Percentiles rank a stretch among this genome's conserved stretches.
These are phyloP conservation scores for Verticillium zaregamsianum DNA, from an alignment of 2,329 filamentous ascomycete genomes.

Conservation along the genomic window DNA sequence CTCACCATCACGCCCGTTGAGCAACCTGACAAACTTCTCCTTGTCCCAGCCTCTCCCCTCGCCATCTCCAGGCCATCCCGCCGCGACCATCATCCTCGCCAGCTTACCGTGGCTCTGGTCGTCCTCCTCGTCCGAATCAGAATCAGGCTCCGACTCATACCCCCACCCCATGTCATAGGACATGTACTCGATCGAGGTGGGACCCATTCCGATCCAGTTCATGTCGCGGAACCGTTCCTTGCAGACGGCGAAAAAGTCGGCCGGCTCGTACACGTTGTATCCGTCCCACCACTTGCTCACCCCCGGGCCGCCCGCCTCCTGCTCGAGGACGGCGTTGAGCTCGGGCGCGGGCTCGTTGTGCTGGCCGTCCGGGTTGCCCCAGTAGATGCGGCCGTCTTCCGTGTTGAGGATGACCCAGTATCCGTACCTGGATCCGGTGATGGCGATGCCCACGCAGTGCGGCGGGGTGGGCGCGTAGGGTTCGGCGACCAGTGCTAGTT, in stretches of 20 bases:
- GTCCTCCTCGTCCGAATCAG: slow-evolving; percentile 5
- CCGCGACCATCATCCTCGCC: slow-evolving; percentile 2
- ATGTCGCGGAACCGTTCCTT: slow-evolving; percentile 3
- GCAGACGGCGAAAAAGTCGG: slow-evolving; percentile 3
- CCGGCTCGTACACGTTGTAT: slow-evolving; percentile 3
- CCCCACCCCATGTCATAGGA: slow-evolving; percentile 4
- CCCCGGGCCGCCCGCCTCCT: neutral
- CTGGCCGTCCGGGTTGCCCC: slow-evolving; percentile 4
- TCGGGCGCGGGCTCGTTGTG: slow-evolving; percentile 1
- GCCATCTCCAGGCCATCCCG: slow-evolving; percentile 6
- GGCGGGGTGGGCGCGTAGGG: neutral
- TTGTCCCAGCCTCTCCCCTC: slow-evolving; percentile 3
- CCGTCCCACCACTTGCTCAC: slow-evolving; percentile 1
- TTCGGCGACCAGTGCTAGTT: neutral
- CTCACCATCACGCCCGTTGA: neutral
- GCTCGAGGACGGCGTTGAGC: neutral
- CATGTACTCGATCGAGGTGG: neutral
- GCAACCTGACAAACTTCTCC: neutral
- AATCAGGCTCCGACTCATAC: slow-evolving; percentile 2
- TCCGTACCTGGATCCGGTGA: neutral
- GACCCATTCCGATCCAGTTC: slow-evolving; percentile 1
- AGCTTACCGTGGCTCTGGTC: neutral
- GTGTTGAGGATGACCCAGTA: slow-evolving; percentile 9
- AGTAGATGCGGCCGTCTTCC: slow-evolving; percentile 7
- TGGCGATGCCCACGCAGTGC: slow-evolving; percentile 6